Conservation (phyloP, 768 basidiomycete genomes). For the Termitomyces sp. region DNA sequence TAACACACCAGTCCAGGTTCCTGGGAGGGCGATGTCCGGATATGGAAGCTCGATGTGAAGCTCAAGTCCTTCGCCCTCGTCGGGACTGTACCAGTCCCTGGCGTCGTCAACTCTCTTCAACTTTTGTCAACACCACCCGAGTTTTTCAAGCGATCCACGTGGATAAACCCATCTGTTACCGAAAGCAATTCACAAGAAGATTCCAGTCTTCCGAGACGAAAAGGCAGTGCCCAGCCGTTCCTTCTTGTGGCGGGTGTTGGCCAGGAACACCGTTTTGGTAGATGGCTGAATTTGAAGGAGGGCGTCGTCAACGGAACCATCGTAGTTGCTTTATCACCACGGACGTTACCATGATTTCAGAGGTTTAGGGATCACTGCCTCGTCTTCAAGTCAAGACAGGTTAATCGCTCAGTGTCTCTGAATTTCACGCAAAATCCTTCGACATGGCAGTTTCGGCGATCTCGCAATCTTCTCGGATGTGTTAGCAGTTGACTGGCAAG, state of each 20-base stretch:
- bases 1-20: slow-evolving; percentile 54
- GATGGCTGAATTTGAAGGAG: slow-evolving; percentile 80
- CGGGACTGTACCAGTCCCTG: slow-evolving; percentile 60
- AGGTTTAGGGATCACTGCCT: background rate
- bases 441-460: background rate
- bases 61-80: slow-evolving; percentile 71
- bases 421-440: background rate
- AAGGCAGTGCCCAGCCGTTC: slow-evolving; percentile 23
- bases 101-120: slow-evolving; percentile 90
- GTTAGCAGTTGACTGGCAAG: background rate
- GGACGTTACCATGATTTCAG: slow-evolving; percentile 18
- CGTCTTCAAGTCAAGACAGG: background rate
- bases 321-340: slow-evolving; percentile 53
- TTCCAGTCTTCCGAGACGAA: slow-evolving; percentile 9
- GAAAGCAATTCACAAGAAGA: background rate
- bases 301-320: slow-evolving; percentile 71
- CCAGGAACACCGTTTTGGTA: slow-evolving; percentile 84
- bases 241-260: slow-evolving; percentile 78
- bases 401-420: background rate
- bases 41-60: slow-evolving; percentile 86
- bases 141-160: slow-evolving; percentile 33
- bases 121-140: slow-evolving; percentile 53
- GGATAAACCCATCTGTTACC: slow-evolving; percentile 20
- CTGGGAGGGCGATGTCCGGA: slow-evolving; percentile 83
- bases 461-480: background rate